Conservation (phyloP, 208 protist genomes). For the Kentomonas sorsogonicus region DNA sequence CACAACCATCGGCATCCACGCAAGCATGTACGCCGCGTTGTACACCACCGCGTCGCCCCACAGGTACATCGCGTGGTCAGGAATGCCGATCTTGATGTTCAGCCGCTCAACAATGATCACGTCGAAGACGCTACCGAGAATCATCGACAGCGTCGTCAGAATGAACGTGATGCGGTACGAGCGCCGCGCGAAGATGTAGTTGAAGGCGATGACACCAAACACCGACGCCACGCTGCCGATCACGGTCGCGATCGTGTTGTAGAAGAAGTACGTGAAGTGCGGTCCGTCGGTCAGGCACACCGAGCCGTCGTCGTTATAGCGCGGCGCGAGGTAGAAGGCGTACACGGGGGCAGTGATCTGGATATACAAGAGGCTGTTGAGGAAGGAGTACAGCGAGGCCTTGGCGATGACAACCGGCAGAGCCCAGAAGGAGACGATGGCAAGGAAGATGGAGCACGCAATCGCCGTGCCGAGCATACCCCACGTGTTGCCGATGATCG, state of each 20-base stretch:
- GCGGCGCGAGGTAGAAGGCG: constrained; percentile 39
- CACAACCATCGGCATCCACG: constrained; percentile 47
- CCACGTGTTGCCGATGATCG: constrained; percentile 22
- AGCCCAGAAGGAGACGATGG: constrained; percentile 22
- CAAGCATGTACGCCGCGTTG: constrained; percentile 36
- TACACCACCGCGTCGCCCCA: constrained; percentile 55
- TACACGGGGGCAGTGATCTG: constrained; percentile 36
- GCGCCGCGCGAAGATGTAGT: constrained; percentile 25
- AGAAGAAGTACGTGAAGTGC: constrained; percentile 54
- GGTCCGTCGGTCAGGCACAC: constrained; percentile 39
- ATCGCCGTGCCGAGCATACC: constrained; percentile 22
- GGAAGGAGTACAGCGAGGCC: constrained; percentile 36
- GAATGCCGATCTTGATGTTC: constrained; percentile 32
- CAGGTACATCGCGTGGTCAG: constrained; percentile 49
- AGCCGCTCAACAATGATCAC: constrained; percentile 47
- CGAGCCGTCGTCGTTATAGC: too few species aligned
- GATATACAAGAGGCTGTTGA: constrained; percentile 41
- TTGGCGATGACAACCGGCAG: constrained; percentile 54
- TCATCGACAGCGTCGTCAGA: constrained; percentile 20
- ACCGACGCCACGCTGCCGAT: constrained; percentile 28
- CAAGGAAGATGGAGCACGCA: constrained; percentile 17
- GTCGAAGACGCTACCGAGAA: constrained; percentile 37
- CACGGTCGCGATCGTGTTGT: constrained; percentile 30
- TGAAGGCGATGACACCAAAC: constrained; percentile 27
- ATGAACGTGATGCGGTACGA: constrained; percentile 39